Base-by-base conservation (phyloP, 495 filamentous ascomycete genomes). In the Lasiosphaeria ovina region DNA sequence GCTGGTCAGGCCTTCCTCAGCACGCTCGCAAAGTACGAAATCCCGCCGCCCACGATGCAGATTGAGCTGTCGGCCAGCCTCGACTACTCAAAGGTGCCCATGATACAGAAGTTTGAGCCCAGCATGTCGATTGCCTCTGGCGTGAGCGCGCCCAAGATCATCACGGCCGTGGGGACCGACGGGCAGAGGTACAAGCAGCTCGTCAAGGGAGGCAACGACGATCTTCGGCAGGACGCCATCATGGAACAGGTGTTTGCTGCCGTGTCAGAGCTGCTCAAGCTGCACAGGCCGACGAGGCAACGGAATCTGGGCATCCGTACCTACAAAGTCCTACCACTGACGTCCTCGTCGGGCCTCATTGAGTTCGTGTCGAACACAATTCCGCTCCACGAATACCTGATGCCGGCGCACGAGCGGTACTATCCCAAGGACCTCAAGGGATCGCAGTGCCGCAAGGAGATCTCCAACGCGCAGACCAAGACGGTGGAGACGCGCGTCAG, bases 191-290 rank as follows among this genome's bases (percentile, higher is more conserved):
- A 88, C 73, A 96, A 92, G 74, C 91, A 96, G 71, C 78, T 98
- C 62, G 90, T 94, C 69, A 99, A 99, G 76, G 89, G 90, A 66
- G 91, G 93, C 34, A 92, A 90, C 62, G 93, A 98, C 71, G 94
- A 98, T 67, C 82, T 99, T 11, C 89, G 94, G n/a, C 94, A 99
- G 76, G 94, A 99, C 68, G 91, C 94, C 16, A 99, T 99, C 76
- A 99, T 99, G 95, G 95, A 98, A 72, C 94, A 99, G 75, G 94
- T 99, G 35, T 99, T 98, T 74, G 91, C 90, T 52, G 90, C 96
- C 81, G 94, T 97, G 35, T 96, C 89, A 67, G 87, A 88, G 57
- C 86, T 98, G 5, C 80, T 99, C 32, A 88, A 89, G 73, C 87
- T 88, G 32, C 89, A 97, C 65, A 85, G 89, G 52, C 85, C 88